Conservation (phyloP, 768 basidiomycete species). For the Mrakia gelida region DNA sequence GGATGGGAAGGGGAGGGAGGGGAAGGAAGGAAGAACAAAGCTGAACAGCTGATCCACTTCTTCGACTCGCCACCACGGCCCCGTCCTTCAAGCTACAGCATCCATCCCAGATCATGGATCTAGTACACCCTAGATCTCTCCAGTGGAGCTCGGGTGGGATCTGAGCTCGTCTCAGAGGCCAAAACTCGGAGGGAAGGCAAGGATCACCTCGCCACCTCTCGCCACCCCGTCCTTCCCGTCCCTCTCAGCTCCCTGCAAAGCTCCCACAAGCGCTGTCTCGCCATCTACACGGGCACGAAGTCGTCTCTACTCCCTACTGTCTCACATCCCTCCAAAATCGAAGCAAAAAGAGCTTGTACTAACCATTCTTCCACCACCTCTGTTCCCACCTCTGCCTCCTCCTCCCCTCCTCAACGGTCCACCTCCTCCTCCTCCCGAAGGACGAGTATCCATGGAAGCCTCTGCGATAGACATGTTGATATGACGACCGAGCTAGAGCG, state of each 20-base stretch:
- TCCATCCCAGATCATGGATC: no score
- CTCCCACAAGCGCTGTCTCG: no score
- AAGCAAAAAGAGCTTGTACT: not conserved
- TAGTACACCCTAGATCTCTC: no score
- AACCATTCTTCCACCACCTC: conserved; percentile 5
- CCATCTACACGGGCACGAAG: not conserved
- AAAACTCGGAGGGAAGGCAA: no score
- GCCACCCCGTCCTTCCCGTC: no score
- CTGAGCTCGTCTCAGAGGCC: no score
- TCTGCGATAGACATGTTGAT: conserved; percentile 26
- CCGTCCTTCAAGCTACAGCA: not conserved
- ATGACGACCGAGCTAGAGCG: not conserved
- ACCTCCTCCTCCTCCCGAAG: not conserved
- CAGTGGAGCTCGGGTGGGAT: no score
- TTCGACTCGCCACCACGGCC: not conserved
- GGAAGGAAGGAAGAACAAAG: not conserved
- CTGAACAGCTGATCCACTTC: not conserved
- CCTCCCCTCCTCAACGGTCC: not conserved
- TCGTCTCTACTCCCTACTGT: not conserved
- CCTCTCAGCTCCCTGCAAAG: no score
- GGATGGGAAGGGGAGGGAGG: not conserved
- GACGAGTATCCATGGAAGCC: conserved; percentile 26
- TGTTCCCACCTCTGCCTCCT: not conserved
- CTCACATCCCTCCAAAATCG: no score
- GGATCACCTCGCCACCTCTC: no score